Base-by-base conservation (phyloP, 2,329 filamentous ascomycete genomes). In the Fonsecaea monophora region DNA sequence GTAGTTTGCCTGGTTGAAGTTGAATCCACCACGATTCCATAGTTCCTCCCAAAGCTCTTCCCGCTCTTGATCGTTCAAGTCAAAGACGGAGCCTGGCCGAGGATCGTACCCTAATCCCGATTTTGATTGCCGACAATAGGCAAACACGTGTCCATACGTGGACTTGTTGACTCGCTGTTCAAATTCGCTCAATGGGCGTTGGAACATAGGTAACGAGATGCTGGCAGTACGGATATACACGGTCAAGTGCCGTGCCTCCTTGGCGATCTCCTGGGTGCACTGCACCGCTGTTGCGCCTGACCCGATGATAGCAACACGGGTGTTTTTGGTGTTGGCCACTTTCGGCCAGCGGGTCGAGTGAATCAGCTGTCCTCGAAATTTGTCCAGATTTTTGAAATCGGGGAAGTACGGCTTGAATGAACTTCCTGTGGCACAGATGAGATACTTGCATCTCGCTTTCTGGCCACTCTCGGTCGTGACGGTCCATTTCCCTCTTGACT, bases 261-360 rank as follows among this genome's bases (percentile, higher is more conserved):
- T 83, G 1, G 82, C 85, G 74, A 84, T 85, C 56, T 86, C 86
- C 68, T 91, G 88, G 0, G 84, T 82, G 53, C 89, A 83, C 71
- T 90, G 88, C 1, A 90, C 83, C 0, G 87, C 87, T 0, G 86
- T 86, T 0, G 87, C 85, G 0, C 88, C 88, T 0, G 87, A 89
- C 8, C 88, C 88, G 32, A 90, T 85, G 63, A 90, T 82, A 21
- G 83, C 88, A 60, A 86, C 83, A 15, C 83, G 81, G 8, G 8
- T 38, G 35, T 38, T 38, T 13, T 38, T 13, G 35, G 12, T 38
- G 12, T 38, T 38, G 8, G 74, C 90, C 15, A 89, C 78, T 4
- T 86, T 80, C 1, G 87, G 86, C 86, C 86, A 88, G 73, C 84
- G 84, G 0, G 85, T 85, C 0, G 85, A 84, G 74, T 89, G 87